Evolutionary conservation across 2,329 filamentous ascomycete genomes (phyloP).

Genomic region (Fonsecaea erecta): DNA sequence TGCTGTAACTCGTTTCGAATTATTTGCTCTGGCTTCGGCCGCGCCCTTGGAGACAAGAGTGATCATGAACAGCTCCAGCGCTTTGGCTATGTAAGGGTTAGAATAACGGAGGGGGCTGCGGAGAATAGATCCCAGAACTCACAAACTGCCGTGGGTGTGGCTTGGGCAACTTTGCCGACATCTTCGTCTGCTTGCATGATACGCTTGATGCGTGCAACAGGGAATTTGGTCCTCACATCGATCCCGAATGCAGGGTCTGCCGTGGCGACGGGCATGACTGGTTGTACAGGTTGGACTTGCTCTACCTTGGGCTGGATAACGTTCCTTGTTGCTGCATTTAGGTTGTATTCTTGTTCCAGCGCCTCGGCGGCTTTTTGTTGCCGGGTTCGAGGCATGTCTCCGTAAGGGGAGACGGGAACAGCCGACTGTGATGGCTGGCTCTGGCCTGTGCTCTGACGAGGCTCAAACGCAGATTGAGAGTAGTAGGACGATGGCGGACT

Average conservation of each 20-base stretch:
- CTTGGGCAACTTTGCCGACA: constrained; percentile 96
- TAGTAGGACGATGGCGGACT: constrained; percentile 26
- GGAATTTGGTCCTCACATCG: constrained; percentile 91
- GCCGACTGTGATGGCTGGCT: constrained; percentile 6
- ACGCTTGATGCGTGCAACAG: constrained; percentile 94
- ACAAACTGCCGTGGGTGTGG: constrained; percentile 91
- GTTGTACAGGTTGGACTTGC: constrained; percentile 15
- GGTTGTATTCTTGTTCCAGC: constrained; percentile 35
- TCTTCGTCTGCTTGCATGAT: constrained; percentile 99
- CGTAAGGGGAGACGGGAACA: constrained; percentile 30
- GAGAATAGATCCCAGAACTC: constrained; percentile 46
- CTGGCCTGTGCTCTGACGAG: constrained; percentile 33
- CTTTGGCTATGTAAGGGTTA: constrained; percentile 68
- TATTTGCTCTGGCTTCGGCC: constrained; percentile 71
- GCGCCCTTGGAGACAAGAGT: constrained; percentile 87
- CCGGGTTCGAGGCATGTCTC: constrained; percentile 51
- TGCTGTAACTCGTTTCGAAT: constrained; percentile 84
- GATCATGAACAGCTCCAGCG: constrained; percentile 97
- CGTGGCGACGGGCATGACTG: constrained; percentile 22
- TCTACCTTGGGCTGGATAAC: constrained; percentile 20
- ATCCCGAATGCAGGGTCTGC: constrained; percentile 57
- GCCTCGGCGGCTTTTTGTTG: constrained; percentile 42
- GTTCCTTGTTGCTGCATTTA: constrained; percentile 18
- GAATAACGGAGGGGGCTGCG: constrained; percentile 7
- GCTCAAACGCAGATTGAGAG: constrained; percentile 46